Conservation (phyloP, 345 rosid species). For the Erysimum cheiranthoides region DNA sequence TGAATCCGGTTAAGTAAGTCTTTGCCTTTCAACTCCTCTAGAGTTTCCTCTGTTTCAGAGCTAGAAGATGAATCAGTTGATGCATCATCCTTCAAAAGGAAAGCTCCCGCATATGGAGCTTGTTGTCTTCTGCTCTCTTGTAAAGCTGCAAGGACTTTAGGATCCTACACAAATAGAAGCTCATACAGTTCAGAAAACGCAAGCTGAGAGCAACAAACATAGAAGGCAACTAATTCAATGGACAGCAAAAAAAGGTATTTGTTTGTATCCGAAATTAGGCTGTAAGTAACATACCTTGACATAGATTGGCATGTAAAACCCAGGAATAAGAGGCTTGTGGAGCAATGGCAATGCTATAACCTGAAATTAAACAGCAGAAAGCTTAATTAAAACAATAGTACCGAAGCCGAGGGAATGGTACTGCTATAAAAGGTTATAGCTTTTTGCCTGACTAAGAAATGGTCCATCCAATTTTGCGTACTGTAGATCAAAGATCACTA, state of each 20-base stretch:
- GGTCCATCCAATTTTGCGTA: not conserved
- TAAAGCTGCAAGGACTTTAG: slow-evolving; percentile 82
- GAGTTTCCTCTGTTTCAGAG: slow-evolving; percentile 67
- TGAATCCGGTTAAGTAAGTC: slow-evolving; percentile 73
- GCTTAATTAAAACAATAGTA: not conserved
- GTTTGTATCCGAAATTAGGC: not conserved
- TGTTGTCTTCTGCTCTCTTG: slow-evolving; percentile 84
- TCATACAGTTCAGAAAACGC: slow-evolving; percentile 23
- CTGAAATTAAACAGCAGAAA: slow-evolving; percentile 50
- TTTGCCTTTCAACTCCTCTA: slow-evolving; percentile 71
- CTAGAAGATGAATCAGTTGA: slow-evolving; percentile 65
- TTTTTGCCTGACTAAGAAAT: slow-evolving; percentile 16
- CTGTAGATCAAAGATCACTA: not conserved
- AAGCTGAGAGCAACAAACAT: slow-evolving; percentile 1
- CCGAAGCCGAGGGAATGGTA: not conserved
- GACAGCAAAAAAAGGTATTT: not conserved
- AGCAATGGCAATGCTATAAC: slow-evolving; percentile 86
- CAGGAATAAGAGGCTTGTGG: slow-evolving; percentile 88
- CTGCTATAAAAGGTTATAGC: slow-evolving; percentile 6
- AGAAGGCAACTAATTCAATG: not conserved
- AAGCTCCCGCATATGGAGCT: slow-evolving; percentile 96
- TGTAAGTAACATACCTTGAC: slow-evolving; percentile 66
- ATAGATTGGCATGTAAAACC: slow-evolving; percentile 91
- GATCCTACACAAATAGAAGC: slow-evolving; percentile 60
- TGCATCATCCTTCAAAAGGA: slow-evolving; percentile 87